Conservation (phyloP, 139 green algal species). For the Coelastrella sp. region DNA sequence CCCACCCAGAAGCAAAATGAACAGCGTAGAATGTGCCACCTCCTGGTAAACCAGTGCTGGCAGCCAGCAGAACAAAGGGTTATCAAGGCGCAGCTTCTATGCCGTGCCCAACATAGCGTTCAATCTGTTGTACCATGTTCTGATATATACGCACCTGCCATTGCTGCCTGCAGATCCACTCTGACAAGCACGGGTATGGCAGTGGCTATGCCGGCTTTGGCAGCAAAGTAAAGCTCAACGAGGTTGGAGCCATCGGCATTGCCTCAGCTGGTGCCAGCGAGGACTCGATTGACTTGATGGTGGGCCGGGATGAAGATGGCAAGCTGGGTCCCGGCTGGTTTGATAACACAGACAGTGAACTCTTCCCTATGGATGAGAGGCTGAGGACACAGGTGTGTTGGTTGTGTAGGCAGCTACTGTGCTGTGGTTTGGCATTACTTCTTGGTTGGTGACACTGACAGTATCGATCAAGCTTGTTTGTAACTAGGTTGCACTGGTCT, state of each 20-base stretch:
- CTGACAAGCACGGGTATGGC: constrained; percentile 40
- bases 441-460: too few species aligned
- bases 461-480: neutral
- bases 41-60: too few species aligned
- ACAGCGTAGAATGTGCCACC: too few species aligned
- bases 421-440: neutral
- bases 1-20: too few species aligned
- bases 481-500: neutral
- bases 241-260: constrained; percentile 29
- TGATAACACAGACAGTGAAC: constrained; percentile 41
- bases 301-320: constrained; percentile 38
- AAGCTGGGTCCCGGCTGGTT: constrained; percentile 42
- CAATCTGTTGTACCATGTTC: too few species aligned
- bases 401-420: neutral
- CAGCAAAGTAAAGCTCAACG: neutral
- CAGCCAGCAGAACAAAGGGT: too few species aligned
- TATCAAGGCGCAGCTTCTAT: too few species aligned
- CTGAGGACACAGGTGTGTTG: constrained; percentile 16
- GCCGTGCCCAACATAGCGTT: too few species aligned
- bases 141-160: too few species aligned
- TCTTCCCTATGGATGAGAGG: constrained; percentile 33
- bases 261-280: constrained; percentile 29
- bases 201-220: constrained; percentile 22
- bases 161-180: neutral
- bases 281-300: constrained; percentile 39